Evolutionary conservation across 148 eudicot genomes (phyloP), one percentile per base, ranked within the genome.

Genomic region (Amaranthus hypochondriacus): DNA sequence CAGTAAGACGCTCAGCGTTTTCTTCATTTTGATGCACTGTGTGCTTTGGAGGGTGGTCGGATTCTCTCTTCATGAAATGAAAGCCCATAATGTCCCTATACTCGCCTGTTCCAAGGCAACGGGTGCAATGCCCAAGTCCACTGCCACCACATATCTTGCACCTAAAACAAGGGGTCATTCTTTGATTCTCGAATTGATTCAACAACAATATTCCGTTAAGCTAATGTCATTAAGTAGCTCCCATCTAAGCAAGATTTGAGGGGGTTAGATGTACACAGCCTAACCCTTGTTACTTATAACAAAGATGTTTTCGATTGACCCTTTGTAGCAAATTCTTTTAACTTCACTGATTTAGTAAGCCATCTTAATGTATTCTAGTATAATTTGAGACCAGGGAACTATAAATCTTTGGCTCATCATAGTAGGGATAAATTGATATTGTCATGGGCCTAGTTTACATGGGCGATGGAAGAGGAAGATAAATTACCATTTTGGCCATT

Each of bases 401-500:
- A 28, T 28, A 28, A 28, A 28, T 28, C 39, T 28, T 28, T 28
- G 39, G 39, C 39, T 28, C 39, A 28, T 28, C 39, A 28, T 28
- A 28, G 39, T 28, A 28, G 39, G 39, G 39, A 28, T 28, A 28
- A 28, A 28, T 28, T 28, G 39, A 28, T 50, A 14, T 28, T 48
- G 55, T 48, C 14, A 48, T 42, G 63, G 9, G 46, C 46, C 21
- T 42, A 12, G 51, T 59, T 15, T 59, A 58, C 15, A 54, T 51
- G 68, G 59, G 61, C 7, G 28, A 0, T 7, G 12, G 54, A 62
- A 73, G 61, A 75, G 47, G 13, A 56, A 51, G 70, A 64, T 55
- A 74, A 70, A 84, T 82, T 74, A 93, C 98, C 98, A 94, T 86
- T 89, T 88, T 53, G 98, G 98, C 97, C 98, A 94, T 79, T 89